Base-by-base conservation (phyloP, 805 yeast genomes). In the Kazachstania viticola region DNA sequence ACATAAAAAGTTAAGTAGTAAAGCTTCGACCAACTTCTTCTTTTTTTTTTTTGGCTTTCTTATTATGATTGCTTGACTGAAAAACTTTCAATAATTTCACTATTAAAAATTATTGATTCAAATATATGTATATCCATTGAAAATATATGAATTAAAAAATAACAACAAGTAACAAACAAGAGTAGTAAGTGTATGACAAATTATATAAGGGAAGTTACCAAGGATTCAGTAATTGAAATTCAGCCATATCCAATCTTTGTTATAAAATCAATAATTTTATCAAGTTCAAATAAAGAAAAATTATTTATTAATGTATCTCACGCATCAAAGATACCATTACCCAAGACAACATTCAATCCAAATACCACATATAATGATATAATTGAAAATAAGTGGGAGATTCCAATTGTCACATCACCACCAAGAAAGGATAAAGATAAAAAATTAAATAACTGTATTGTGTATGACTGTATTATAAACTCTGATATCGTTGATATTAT, bases 381-480 rank as follows among this genome's bases (percentile, higher is more conserved):
- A 15, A 70, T 75, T 55, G 73, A 71, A 23, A 75, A 75, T 45
- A 65, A 78, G 46, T 85, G 95, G 94, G 85, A 79, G 37, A 77
- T 84, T 2, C 95, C 95, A 1, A 72, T 87, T 2, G 67, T 80
- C 2, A 73, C 82, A 0, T 74, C 88, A 0, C 62, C 67, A 0
- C 70, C 68, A 29, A 48, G 75, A 9, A 43, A 44, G 6, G 78
- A 69, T 28, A 49, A 38, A 11, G 95, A 87, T 51, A 85, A 85
- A 48, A 73, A 73, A 44, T 93, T 93, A 1, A 54, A 58, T 3
- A 52, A 60, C 12, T 72, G 85, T 27, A 57, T 67, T 27, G 85
- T 82, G 2, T 73, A 73, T 45, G 95, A 85, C 52, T 85, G 95
- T 54, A 75, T 87, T 29, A 69, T 84, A 36, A 75, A 82, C 48